A percentile compares a stretch with the other conserved stretches of the same genome.
Conservation (phyloP, 768 basidiomycete genomes). For the Lentinula guzmanii region DNA sequence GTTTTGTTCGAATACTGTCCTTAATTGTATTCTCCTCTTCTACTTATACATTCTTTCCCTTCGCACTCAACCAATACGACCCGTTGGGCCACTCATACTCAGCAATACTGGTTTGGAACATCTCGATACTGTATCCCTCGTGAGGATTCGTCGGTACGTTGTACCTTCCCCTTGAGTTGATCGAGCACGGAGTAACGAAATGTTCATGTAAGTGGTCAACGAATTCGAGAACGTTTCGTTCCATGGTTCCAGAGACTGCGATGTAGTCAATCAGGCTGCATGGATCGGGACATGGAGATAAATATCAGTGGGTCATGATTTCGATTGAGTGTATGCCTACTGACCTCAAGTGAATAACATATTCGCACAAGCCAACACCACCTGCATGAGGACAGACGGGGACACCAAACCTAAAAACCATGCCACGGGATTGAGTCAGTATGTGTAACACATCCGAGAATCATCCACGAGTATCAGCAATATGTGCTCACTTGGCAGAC, state of each 20-base stretch:
- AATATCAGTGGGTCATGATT: neutral
- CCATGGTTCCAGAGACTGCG: constrained; percentile 85
- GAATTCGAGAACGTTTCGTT: constrained; percentile 89
- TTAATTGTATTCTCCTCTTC: neutral
- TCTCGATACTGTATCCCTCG: constrained; percentile 91
- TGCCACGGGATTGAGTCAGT: neutral
- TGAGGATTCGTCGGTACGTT: constrained; percentile 72
- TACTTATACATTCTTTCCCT: neutral
- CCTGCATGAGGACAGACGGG: constrained; percentile 93
- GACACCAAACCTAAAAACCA: constrained; percentile 56
- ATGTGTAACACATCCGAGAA: neutral
- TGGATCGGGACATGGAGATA: neutral
- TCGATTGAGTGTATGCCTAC: constrained; percentile 9
- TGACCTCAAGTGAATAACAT: constrained; percentile 78
- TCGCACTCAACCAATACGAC: constrained; percentile 59
- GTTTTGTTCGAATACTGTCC: too few relatives aligned
- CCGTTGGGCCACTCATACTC: constrained; percentile 87
- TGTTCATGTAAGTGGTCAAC: constrained; percentile 93
- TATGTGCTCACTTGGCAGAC: constrained; percentile 66
- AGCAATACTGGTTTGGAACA: constrained; percentile 74
- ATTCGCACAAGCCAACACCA: constrained; percentile 90
- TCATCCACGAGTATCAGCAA: neutral
- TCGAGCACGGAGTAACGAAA: constrained; percentile 83
- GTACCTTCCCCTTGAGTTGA: constrained; percentile 81
- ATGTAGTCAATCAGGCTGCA: constrained; percentile 88